phyloP scores from a whole-genome alignment of 2,329 filamentous ascomycete genomes.

The Fusarium lyarnte region DNA sequence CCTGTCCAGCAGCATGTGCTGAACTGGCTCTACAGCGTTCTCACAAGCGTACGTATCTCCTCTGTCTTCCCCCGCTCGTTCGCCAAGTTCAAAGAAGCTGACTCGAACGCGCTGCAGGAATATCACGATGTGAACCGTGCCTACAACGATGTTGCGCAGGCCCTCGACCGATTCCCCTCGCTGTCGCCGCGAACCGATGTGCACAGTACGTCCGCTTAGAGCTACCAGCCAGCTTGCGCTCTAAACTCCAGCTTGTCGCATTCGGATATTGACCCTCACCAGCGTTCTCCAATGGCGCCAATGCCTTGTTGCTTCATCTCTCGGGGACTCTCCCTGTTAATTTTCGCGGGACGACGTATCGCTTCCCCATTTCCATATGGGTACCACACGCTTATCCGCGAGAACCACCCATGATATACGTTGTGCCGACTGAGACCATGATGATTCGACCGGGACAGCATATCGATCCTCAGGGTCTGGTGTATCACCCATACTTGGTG shows the following conservation, averaged over 20 bases:
- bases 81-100: constrained; percentile 6
- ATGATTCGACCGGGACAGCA: constrained; percentile 91
- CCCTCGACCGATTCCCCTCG: constrained; percentile 80
- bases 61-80: constrained; percentile 11
- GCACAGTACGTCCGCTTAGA: constrained; percentile 71
- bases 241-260: constrained; percentile 1
- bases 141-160: constrained; percentile 89
- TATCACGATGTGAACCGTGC: constrained; percentile 93
- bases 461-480: constrained; percentile 89
- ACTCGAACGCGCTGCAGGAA: constrained; percentile 67
- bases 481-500: constrained; percentile 95
- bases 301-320: constrained; percentile 86
- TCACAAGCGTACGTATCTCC: constrained; percentile 71
- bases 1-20: constrained; percentile 88
- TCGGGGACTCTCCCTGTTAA: constrained; percentile 89
- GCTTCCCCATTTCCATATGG: constrained; percentile 94
- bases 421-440: constrained; percentile 90
- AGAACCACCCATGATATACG: constrained; percentile 87
- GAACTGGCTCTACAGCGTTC: constrained; percentile 93
- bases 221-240: constrained; percentile 44
- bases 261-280: constrained; percentile 19
- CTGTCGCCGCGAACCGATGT: constrained; percentile 90
- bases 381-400: constrained; percentile 89
- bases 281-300: constrained; percentile 91
- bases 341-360: constrained; percentile 89